Base-by-base conservation (phyloP, 306 rosid genomes). In the Lablab purpureus region DNA sequence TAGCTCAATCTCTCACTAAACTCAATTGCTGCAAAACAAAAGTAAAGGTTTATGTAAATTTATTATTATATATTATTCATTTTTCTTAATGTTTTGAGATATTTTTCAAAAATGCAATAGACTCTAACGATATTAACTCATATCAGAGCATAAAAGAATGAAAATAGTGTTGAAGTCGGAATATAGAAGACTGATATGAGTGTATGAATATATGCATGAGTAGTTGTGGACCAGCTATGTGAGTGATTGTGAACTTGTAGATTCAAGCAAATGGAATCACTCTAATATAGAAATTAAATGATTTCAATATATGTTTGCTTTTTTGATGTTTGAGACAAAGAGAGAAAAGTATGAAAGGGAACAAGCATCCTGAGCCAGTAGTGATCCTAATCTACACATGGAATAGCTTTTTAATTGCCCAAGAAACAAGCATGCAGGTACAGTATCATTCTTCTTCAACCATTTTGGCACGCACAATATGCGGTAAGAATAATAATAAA, bases 1-100 rank as follows among this genome's bases (percentile, higher is more conserved):
- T 94, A 92, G 80, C 97, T 94, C 87, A 94, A 17, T 84, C 99
- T 89, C 88, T 94, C 99, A 81, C 99, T 92, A 80, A 94, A 92
- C 81, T 94, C 99, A 40, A 94, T 92, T 12, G 97, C 99, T 94
- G 87, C 87, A 82, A 59, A 56, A 65, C 40, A 1, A 23, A 40
- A 46, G 4, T 15, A 0, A 1, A 1, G 11, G 3, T 6, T 71
- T n/a, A 27, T 40, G n/a, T 11, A 18, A 36, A 34, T 30, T 27
- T 0, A n/a, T n/a, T n/a, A n/a, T n/a, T n/a, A n/a, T n/a, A n/a
- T n/a, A n/a, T n/a, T n/a, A n/a, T n/a, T n/a, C n/a, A n/a, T n/a
- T n/a, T n/a, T n/a, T n/a, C n/a, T n/a, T n/a, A n/a, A n/a, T n/a
- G n/a, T n/a, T n/a, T n/a, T n/a, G n/a, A n/a, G n/a, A n/a, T n/a